Conservation (phyloP, 371 early-diverging fungal genomes). For the Mortierella sp. region DNA sequence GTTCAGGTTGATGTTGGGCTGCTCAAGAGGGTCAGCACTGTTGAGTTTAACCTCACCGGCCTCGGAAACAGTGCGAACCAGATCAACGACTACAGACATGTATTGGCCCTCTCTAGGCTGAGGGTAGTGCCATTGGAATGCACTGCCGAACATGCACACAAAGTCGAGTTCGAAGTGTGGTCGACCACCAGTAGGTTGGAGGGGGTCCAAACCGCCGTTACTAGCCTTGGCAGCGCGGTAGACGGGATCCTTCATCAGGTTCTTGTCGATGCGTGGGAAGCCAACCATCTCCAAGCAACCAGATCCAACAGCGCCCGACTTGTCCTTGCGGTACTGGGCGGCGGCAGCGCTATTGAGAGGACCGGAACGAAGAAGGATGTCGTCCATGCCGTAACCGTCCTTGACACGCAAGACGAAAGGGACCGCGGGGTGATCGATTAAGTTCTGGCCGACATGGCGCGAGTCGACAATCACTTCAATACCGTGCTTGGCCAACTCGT, state of each 20-base stretch:
- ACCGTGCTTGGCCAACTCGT: constrained; percentile 21
- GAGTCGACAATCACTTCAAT: constrained; percentile 22
- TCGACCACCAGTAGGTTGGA: constrained; percentile 15
- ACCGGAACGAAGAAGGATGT: constrained; percentile 24
- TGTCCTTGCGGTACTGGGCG: constrained; percentile 8
- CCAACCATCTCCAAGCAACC: constrained; percentile 16
- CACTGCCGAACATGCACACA: constrained; percentile 33
- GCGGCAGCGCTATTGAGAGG: constrained; percentile 10
- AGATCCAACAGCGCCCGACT: constrained; percentile 14
- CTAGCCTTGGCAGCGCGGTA: constrained; percentile 26
- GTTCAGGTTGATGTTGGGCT: constrained; percentile 34
- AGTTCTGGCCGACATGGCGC: constrained; percentile 29
- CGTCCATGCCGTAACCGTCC: constrained; percentile 26
- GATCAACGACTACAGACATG: constrained; percentile 29
- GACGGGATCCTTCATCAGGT: constrained; percentile 9
- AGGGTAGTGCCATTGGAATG: constrained; percentile 32
- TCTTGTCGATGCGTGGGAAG: constrained; percentile 43
- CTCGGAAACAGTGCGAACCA: constrained; percentile 26
- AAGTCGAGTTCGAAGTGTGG: constrained; percentile 35
- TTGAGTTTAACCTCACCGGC: constrained; percentile 30
- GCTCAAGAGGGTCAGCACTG: constrained; percentile 30
- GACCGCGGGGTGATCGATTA: constrained; percentile 34
- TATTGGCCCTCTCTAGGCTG: constrained; percentile 12
- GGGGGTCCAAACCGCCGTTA: constrained; percentile 27
- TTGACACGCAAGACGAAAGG: constrained; percentile 23